Base-by-base conservation (phyloP, 257 asterid species). In the Jacaranda mimosifolia region DNA sequence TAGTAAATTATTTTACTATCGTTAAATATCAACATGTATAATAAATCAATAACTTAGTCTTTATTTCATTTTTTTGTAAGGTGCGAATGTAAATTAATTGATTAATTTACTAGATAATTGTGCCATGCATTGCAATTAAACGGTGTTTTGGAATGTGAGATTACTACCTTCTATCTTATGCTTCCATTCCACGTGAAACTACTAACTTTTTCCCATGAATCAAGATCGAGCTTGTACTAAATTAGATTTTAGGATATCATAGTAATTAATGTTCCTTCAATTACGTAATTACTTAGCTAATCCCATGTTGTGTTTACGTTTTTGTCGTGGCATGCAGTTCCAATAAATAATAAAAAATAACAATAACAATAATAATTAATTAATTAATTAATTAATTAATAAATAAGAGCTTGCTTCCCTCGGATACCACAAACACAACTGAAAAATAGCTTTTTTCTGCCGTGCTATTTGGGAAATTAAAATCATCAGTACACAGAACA, bases 151-250 rank as follows among this genome's bases (percentile, higher is more conserved):
- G 72, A 69, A 76, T 67, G 21, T 68, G 79, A 45, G 49, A 74
- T 65, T 73, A 26, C 12, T 73, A 26, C 12, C 60, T 74, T 36
- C 53, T n/a, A 40, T 35, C 58, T 45, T 51, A 60, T 70, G 73
- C 82, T 79, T 63, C 36, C 0, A 43, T 64, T 26, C 74, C 84
- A 86, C 77, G 85, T 83, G 84, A 83, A 65, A 49, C 72, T 58
- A 35, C 18, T 62, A n/a, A 6, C 70, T 75, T 79, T 72, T 46
- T 7, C 19, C 76, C 76, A 56, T 17, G 32, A 57, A 72, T 68
- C 74, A 59, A 67, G 51, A 74, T 79, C 68, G 40, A 42, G 72
- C 6, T 80, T 68, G 72, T 68, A 67, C 65, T 80, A 36, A 11
- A 48, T 45, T 48, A 4, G 14, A 48, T 48, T 36, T 39, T 14